Percentiles rank a stretch among this genome's conserved stretches.
Evolutionary conservation across 768 basidiomycete species (phyloP).

Genomic region (Lentinula sp.): DNA sequence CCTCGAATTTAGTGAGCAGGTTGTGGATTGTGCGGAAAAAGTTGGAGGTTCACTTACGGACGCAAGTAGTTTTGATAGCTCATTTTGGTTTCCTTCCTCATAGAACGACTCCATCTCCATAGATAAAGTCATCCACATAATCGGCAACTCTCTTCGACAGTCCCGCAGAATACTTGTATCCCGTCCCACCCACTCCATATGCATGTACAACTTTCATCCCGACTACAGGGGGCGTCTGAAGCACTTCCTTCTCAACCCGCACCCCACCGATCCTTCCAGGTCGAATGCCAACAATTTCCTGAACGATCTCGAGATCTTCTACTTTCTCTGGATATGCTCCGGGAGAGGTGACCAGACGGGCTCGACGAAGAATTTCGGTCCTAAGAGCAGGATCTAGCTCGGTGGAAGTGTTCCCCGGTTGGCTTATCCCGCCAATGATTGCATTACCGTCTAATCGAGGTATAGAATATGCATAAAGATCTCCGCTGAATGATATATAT

Average conservation of each 20-base stretch:
- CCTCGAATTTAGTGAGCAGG: too few relatives aligned
- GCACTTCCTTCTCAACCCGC: slow-evolving; percentile 2
- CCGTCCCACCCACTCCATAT: slow-evolving; percentile 6
- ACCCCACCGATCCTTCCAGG: slow-evolving; percentile 5
- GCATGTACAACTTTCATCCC: slow-evolving; percentile 7
- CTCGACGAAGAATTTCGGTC: neutral
- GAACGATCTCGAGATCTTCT: slow-evolving; percentile 4
- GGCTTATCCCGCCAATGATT: slow-evolving; percentile 4
- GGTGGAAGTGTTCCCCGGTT: slow-evolving; percentile 1
- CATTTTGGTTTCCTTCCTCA: neutral
- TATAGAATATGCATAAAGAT: slow-evolving; percentile 1
- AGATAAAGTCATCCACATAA: slow-evolving; percentile 1
- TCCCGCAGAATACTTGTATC: slow-evolving; percentile 8
- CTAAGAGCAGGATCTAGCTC: neutral
- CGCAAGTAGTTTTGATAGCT: too few relatives aligned
- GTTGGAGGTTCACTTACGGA: neutral
- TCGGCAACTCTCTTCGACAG: neutral
- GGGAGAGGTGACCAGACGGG: neutral
- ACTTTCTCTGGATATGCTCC: slow-evolving; percentile 1
- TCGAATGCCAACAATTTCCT: neutral
- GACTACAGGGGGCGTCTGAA: neutral
- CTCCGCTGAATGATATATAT: neutral
- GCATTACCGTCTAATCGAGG: slow-evolving; percentile 3
- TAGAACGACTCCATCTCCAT: neutral
- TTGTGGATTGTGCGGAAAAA: too few relatives aligned